These are phyloP conservation scores for Taphrina deformans DNA, from an alignment of 1,139 yeast species.

Conservation along the genomic window DNA sequence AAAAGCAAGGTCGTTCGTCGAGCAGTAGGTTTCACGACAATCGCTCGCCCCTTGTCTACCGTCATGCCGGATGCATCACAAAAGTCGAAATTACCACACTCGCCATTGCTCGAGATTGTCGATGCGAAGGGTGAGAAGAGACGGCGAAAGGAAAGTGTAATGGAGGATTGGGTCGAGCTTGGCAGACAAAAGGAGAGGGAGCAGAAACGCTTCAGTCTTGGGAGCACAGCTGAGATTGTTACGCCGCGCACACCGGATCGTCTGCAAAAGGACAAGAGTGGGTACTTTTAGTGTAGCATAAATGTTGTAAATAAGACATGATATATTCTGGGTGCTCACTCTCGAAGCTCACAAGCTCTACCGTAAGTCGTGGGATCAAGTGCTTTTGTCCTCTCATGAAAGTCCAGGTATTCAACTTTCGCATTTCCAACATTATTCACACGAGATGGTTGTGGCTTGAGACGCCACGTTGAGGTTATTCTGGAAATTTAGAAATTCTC, in stretches of 20 bases:
- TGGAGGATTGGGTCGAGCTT: conserved; percentile 26
- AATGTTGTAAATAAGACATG: not conserved
- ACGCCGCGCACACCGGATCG: not conserved
- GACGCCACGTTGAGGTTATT: not conserved
- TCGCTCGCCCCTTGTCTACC: not conserved
- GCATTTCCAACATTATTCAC: no score
- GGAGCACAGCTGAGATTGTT: not conserved
- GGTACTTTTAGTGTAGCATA: not conserved
- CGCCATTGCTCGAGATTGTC: not conserved
- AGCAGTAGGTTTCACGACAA: conserved; percentile 15
- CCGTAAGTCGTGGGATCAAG: no score
- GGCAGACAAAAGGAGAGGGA: conserved; percentile 2
- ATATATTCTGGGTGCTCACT: no score
- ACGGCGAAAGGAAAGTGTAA: conserved; percentile 1
- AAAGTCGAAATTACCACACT: not conserved
- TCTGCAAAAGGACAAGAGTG: not conserved
- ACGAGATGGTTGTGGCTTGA: not conserved
- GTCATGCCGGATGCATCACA: not conserved
- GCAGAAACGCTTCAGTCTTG: conserved; percentile 1
- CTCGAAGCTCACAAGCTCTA: no score
- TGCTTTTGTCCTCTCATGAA: not conserved
- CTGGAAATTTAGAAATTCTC: not conserved
- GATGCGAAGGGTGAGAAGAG: conserved; percentile 1
- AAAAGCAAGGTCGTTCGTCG: conserved; percentile 8
- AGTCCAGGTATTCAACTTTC: no score